Base-by-base conservation (phyloP, 352 stramenopile genomes). In the Phytophthora brassicae region DNA sequence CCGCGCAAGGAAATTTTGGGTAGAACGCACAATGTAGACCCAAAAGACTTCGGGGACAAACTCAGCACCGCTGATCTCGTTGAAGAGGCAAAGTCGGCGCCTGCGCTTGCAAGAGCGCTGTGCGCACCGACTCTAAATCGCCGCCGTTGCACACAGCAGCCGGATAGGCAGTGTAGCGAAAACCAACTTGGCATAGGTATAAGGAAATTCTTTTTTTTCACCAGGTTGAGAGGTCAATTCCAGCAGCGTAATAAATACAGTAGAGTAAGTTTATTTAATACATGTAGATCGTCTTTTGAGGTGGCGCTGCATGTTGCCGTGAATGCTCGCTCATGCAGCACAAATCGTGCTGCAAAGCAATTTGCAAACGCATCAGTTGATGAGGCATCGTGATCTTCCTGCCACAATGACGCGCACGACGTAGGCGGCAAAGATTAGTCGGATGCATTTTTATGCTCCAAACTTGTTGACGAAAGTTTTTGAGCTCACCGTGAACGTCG, bases 381-480 rank as follows among this genome's bases (percentile, higher is more conserved):
- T 43, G 16, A 14, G 36, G 36, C 36, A 43, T 43, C 36, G 36
- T 42, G 31, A 6, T 2, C 8, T 38, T n/a, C 6, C 31, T n/a
- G 39, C 39, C 41, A 31, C 41, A 31, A 8, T 31, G 26, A 31
- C 26, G 26, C 26, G 26, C 26, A 31, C 4, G 26, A 31, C 26
- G 26, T 31, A 8, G 26, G 4, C 26, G 4, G 26, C 26, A 31
- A 4, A 4, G 26, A 31, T 31, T 31, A n/a, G n/a, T n/a, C n/a
- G n/a, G n/a, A n/a, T 31, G 26, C 26, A 9, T 31, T 8, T 4
- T 9, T 31, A 9, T 31, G 26, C n/a, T 31, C 26, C 26, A 31
- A 4, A 60, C 29, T 52, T 66, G 58, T 66, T 60, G 58, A 66
- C 58, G 42, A 64, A 26, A 52, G 26, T 35, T 23, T 22, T 33